Percentiles rank a stretch among this genome's conserved stretches.
Evolutionary conservation across 495 filamentous ascomycete genomes (phyloP).

Genomic region (Hypoxylon fuscum): DNA sequence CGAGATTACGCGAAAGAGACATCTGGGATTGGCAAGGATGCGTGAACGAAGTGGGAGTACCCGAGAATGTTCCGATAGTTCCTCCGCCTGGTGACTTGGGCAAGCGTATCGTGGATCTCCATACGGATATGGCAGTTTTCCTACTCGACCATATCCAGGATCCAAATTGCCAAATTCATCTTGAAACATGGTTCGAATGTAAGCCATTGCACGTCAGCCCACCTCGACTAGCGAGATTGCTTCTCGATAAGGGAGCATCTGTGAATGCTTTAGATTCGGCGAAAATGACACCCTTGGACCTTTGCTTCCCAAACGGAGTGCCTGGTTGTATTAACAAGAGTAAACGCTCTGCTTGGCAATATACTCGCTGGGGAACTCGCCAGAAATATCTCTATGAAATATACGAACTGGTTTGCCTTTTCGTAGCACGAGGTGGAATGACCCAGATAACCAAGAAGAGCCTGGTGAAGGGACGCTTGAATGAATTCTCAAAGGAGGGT

Average conservation of each 20-base stretch:
- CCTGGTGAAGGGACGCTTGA: neutral
- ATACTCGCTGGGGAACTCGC: neutral
- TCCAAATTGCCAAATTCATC: conserved; percentile 1
- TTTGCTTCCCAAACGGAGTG: too few relatives aligned
- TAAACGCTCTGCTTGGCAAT: neutral
- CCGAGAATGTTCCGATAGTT: too few relatives aligned
- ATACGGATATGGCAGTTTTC: neutral
- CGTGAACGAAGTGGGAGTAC: too few relatives aligned
- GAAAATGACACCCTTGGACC: conserved; percentile 13
- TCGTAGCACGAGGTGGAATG: neutral
- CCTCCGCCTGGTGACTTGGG: neutral
- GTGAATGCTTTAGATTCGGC: neutral
- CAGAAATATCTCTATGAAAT: neutral
- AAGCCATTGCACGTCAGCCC: conserved; percentile 1
- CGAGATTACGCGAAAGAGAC: too few relatives aligned
- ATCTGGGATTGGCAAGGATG: too few relatives aligned
- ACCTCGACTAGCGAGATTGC: neutral
- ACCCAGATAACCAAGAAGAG: neutral
- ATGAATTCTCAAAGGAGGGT: neutral
- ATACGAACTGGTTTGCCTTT: neutral
- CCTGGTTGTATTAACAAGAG: neutral
- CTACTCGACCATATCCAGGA: conserved; percentile 6
- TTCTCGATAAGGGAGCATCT: conserved; percentile 5
- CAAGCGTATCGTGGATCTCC: neutral
- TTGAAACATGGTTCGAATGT: neutral